Percentiles rank a stretch among this genome's conserved stretches.
These are phyloP conservation scores for Trametes versicolor DNA, from an alignment of 1,284 basidiomycete genomes.

Conservation along the genomic window DNA sequence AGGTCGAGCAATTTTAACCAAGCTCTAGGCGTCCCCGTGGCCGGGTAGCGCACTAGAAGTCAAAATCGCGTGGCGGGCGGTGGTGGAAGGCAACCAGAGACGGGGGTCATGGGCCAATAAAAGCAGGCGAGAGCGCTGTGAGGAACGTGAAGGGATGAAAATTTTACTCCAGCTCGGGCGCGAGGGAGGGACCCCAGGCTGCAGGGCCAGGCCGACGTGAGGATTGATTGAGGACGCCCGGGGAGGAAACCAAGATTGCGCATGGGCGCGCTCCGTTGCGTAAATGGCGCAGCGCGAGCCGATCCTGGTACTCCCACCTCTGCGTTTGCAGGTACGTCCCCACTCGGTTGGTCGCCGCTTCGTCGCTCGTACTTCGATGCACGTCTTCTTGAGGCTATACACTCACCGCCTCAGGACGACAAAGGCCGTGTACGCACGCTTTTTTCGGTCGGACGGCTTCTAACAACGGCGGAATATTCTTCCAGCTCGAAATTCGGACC, in stretches of 20 bases:
- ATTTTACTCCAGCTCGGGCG: not conserved
- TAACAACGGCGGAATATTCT: not conserved
- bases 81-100: not conserved
- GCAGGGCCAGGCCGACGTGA: not conserved
- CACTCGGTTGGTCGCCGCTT: not conserved
- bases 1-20: not conserved
- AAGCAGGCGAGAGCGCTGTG: not conserved
- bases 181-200: not conserved
- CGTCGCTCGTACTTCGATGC: not conserved
- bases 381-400: not conserved
- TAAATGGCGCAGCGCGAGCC: not conserved
- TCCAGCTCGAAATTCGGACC: not conserved
- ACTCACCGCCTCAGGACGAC: not conserved
- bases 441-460: not conserved
- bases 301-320: not conserved
- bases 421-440: not conserved
- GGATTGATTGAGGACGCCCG: conserved; percentile 10
- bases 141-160: not conserved
- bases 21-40: not conserved
- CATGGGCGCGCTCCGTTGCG: not conserved
- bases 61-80: not conserved
- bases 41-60: not conserved
- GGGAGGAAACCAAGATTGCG: not conserved
- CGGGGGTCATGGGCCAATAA: too few species aligned
- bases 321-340: not conserved